These are phyloP conservation scores for Aspergillus diversus DNA, from an alignment of 495 filamentous ascomycete species.

Conservation along the genomic window DNA sequence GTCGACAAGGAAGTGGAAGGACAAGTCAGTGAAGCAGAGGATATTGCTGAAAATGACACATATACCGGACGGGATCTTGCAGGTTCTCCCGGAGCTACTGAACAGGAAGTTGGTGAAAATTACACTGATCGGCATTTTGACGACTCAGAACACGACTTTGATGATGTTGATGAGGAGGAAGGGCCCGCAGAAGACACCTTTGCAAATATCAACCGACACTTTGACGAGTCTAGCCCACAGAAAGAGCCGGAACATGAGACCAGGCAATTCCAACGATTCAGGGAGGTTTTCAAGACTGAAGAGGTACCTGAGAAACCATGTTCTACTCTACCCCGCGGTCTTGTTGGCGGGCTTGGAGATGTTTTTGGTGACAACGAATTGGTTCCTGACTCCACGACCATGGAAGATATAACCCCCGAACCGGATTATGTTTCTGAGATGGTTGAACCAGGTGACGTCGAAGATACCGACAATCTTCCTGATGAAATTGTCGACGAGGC, in stretches of 20 bases:
- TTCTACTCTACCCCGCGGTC: neutral
- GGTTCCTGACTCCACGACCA: neutral
- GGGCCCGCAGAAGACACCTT: no score
- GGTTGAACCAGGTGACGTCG: constrained; percentile 12
- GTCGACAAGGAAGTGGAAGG: no score
- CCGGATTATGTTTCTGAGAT: constrained; percentile 16
- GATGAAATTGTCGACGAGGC: constrained; percentile 20
- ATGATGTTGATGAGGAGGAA: no score
- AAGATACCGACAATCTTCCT: constrained; percentile 17
- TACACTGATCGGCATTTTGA: no score
- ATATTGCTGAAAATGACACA: no score
- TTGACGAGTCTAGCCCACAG: no score
- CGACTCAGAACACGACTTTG: no score
- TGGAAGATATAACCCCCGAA: neutral
- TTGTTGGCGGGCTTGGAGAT: constrained; percentile 23
- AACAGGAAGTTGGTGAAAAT: no score
- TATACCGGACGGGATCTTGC: no score
- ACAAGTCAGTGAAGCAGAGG: no score
- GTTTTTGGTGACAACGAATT: constrained; percentile 20
- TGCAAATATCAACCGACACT: no score
- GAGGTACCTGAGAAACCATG: neutral
- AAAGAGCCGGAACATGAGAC: constrained; percentile 11
- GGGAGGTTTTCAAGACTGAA: neutral
- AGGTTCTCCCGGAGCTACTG: no score
- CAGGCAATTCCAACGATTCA: neutral